These are phyloP conservation scores for Candida insectalens DNA, from an alignment of 805 yeast genomes.

Conservation along the genomic window DNA sequence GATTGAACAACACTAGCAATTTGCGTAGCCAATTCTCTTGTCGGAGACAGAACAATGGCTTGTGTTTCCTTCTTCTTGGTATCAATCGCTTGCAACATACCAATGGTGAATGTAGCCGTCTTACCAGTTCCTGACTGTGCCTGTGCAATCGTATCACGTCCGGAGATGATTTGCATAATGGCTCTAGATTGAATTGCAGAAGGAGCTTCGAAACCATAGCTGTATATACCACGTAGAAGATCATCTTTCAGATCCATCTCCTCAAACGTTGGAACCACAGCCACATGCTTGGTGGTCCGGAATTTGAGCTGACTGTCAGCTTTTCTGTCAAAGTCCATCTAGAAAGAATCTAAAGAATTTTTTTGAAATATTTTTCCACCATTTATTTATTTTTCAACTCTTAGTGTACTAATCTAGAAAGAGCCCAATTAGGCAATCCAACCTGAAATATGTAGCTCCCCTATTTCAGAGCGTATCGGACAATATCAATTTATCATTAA, in stretches of 20 bases:
- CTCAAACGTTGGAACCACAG: conserved; percentile 49
- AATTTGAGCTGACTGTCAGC: conserved; percentile 52
- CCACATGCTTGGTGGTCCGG: conserved; percentile 49
- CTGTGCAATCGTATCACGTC: conserved; percentile 69
- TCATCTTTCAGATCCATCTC: conserved; percentile 64
- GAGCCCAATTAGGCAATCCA: neutral
- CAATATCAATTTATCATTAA: no score
- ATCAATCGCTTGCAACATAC: conserved; percentile 52
- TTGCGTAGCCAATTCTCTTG: conserved; percentile 95
- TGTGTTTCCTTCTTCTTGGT: conserved; percentile 65
- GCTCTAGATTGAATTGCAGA: conserved; percentile 80
- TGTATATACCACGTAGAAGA: conserved; percentile 55
- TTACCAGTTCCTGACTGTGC: conserved; percentile 90
- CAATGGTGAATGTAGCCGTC: conserved; percentile 82
- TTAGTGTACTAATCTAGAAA: no score
- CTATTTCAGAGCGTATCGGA: no score
- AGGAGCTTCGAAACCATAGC: conserved; percentile 75
- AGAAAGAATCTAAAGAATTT: conserved; percentile 14
- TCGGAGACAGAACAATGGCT: conserved; percentile 92
- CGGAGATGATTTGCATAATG: conserved; percentile 66
- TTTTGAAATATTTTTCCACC: no score
- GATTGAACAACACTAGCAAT: conserved; percentile 89
- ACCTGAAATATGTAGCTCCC: neutral
- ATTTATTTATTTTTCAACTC: no score
- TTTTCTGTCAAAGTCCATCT: conserved; percentile 52